Conservation (phyloP, 2,329 filamentous ascomycete genomes). For the Chalaropsis ovoidea region DNA sequence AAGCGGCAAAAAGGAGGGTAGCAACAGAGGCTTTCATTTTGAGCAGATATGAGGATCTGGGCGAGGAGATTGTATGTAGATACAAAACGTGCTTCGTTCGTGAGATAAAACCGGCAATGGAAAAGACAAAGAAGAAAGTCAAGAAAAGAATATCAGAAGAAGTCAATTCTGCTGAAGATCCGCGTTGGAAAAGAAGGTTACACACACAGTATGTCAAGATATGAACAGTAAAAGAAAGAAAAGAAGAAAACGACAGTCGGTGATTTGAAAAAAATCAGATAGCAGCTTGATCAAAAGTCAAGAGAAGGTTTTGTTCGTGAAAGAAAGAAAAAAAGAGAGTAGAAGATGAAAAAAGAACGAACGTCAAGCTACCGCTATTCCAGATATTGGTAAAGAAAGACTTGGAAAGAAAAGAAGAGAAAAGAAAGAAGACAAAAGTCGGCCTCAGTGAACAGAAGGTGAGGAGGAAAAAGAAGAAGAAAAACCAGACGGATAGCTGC, state of each 20-base stretch:
- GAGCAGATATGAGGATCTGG: slow-evolving; percentile 13
- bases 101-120: neutral
- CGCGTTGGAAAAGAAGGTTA: slow-evolving; percentile 11
- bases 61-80: slow-evolving; percentile 6
- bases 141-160: slow-evolving; percentile 22
- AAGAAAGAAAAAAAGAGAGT: slow-evolving; percentile 7
- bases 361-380: slow-evolving; percentile 26
- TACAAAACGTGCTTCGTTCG: slow-evolving; percentile 22
- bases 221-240: slow-evolving; percentile 5
- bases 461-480: slow-evolving; percentile 24
- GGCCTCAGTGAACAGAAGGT: slow-evolving; percentile 28
- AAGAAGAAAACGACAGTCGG: slow-evolving; percentile 16
- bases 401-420: slow-evolving; percentile 28
- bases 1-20: slow-evolving; percentile 22
- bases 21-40: slow-evolving; percentile 24
- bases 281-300: neutral
- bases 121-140: slow-evolving; percentile 23
- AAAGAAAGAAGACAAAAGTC: slow-evolving; percentile 29
- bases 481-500: slow-evolving; percentile 14
- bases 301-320: slow-evolving; percentile 1
- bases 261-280: slow-evolving; percentile 9
- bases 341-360: slow-evolving; percentile 19
- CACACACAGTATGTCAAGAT: slow-evolving; percentile 17
- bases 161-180: slow-evolving; percentile 18
- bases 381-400: slow-evolving; percentile 24